phyloP scores from a whole-genome alignment of 176 grass and related monocot genomes.

The Thinopyrum elongatum region DNA sequence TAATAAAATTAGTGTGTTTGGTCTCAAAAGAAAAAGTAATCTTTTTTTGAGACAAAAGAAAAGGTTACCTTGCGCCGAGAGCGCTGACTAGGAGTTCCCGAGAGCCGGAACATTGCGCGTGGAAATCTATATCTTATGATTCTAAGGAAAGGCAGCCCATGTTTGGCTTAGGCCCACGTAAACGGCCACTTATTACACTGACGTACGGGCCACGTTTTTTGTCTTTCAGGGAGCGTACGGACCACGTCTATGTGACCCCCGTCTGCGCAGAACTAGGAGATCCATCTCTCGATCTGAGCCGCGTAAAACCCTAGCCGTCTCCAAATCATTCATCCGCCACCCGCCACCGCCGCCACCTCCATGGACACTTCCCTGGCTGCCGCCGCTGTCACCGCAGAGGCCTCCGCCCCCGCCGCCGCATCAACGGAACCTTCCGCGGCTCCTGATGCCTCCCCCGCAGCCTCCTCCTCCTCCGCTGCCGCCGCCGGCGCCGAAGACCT shows the following conservation, averaged over 20 bases:
- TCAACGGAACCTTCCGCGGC: conserved; percentile 21
- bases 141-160: too few species aligned
- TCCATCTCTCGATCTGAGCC: neutral
- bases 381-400: too few species aligned
- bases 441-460: neutral
- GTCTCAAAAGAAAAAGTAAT: too few species aligned
- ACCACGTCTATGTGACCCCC: neutral
- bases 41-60: too few species aligned
- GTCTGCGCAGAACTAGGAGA: neutral
- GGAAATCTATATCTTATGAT: too few species aligned
- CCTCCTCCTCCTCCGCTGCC: neutral
- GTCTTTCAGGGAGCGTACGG: neutral
- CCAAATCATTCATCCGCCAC: neutral
- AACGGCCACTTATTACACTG: too few species aligned
- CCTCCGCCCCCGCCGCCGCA: neutral
- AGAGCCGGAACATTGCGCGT: too few species aligned
- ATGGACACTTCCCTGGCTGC: neutral
- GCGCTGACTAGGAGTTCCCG: too few species aligned
- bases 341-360: neutral
- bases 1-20: too few species aligned
- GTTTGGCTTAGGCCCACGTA: too few species aligned
- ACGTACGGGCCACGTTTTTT: too few species aligned
- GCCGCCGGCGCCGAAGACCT: conserved; percentile 1
- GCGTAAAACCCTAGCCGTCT: conserved; percentile 6
- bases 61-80: too few species aligned